phyloP scores from a whole-genome alignment of 2,329 filamentous ascomycete genomes.

The Dactylellina sp. region DNA sequence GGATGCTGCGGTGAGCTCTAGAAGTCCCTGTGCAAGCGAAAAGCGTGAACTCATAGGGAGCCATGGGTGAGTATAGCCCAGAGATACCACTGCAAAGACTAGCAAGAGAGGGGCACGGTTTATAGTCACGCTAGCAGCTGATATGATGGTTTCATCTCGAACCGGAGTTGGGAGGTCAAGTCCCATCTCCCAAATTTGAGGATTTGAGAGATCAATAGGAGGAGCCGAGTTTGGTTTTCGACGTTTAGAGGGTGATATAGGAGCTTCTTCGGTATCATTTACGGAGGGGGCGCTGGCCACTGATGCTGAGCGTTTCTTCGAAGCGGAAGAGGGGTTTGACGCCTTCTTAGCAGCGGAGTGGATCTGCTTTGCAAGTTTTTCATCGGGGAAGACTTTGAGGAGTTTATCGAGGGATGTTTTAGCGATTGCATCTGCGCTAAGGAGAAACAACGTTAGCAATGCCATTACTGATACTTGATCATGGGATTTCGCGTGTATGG shows the following conservation, averaged over 20 bases:
- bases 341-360: conserved; percentile 46
- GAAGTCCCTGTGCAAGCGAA: conserved; percentile 51
- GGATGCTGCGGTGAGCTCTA: conserved; percentile 45
- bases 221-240: conserved; percentile 24
- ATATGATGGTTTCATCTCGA: conserved; percentile 31
- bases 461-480: neutral
- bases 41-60: conserved; percentile 45
- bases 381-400: conserved; percentile 34
- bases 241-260: conserved; percentile 40
- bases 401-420: conserved; percentile 39
- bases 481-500: conserved; percentile 5
- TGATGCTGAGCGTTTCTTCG: conserved; percentile 44
- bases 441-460: neutral
- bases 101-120: conserved; percentile 55
- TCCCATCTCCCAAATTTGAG: conserved; percentile 46
- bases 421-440: conserved; percentile 39
- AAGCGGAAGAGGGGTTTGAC: conserved; percentile 18
- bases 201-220: conserved; percentile 35
- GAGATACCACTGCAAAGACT: conserved; percentile 43
- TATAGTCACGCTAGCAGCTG: conserved; percentile 21
- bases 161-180: conserved; percentile 40
- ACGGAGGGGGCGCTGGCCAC: neutral
- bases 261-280: neutral
- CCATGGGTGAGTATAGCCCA: conserved; percentile 52
- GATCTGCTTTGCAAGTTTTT: conserved; percentile 51